Base-by-base conservation (phyloP, 202 grass and related monocot genomes). In the Dendrocalamus latiflorus region DNA sequence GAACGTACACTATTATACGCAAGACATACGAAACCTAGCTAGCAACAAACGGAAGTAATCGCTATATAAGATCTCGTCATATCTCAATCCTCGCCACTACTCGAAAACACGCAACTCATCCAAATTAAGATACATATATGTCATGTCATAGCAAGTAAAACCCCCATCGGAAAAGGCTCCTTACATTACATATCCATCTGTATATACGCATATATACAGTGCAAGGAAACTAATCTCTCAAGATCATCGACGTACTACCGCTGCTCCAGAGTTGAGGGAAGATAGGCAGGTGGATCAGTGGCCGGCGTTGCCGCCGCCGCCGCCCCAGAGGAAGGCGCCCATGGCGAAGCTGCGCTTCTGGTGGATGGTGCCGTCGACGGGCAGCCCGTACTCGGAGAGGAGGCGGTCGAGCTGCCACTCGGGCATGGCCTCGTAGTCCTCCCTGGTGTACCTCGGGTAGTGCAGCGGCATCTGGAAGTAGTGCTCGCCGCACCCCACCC, bases 401-500 rank as follows among this genome's bases (percentile, higher is more conserved):
- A 98, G 87, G 86, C 90, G 82, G 79, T 98, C 85, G 76, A 98
- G 90, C 78, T 91, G 91, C 92, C 95, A 98, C 90, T 98, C 95
- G 4, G 90, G 90, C 95, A 98, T 98, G 33, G 53, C 37, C 84
- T 94, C 95, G 77, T 98, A 98, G 24, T 94, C 92, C 25, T 77
- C 85, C 66, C 68, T 74, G 7, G 45, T 88, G 82, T 94, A 94
- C 84, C 85, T 70, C 48, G 95, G 95, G 80, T 98, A 98, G 88
- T 93, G 95, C 77, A 98, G 74, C 63, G 95, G 95, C 95, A 98
- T 98, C 81, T 91, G 92, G 72, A 97, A 97, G 58, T 33, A 60
- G 14, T 55, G 54, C 17, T 41, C 45, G 1, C 63, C 11, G 16
- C 63, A 18, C 34, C 56, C 71, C 41, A n/a, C 65, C 41, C 59